Evolutionary conservation across 169 alveolate species (phyloP).

Genomic region (Hepatocystis sp.): DNA sequence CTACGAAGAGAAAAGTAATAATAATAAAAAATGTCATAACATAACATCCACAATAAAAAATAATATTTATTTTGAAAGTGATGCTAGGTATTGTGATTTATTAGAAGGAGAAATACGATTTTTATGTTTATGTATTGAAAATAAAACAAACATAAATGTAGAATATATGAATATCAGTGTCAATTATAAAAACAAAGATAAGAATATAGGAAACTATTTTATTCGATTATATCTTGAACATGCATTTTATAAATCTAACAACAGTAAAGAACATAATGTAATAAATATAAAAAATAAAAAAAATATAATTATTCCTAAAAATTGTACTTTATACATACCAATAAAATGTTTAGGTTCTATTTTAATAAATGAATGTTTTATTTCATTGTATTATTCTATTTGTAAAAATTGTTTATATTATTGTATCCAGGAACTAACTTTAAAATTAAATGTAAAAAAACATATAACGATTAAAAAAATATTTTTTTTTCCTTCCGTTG

Average conservation of each 20-base stretch:
- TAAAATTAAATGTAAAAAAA: slow-evolving; percentile 28
- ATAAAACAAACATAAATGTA: slow-evolving; percentile 33
- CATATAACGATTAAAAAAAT: slow-evolving; percentile 26
- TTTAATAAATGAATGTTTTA: slow-evolving; percentile 40
- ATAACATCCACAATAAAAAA: neutral
- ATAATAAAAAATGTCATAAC: neutral
- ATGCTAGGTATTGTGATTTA: slow-evolving; percentile 54
- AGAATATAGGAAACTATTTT: slow-evolving; percentile 15
- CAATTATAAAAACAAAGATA: slow-evolving; percentile 11
- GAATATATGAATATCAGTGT: slow-evolving; percentile 37
- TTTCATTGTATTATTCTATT: slow-evolving; percentile 27
- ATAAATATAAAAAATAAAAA: slow-evolving; percentile 1
- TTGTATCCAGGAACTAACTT: slow-evolving; percentile 16
- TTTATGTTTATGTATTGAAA: slow-evolving; percentile 43
- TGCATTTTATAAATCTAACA: slow-evolving; percentile 32
- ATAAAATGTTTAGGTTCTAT: slow-evolving; percentile 54
- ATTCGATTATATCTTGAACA: slow-evolving; percentile 41
- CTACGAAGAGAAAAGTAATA: neutral
- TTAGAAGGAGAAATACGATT: slow-evolving; percentile 74
- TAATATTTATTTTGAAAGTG: slow-evolving; percentile 26
- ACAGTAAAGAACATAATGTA: neutral
- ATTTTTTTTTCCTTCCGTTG: slow-evolving; percentile 48
- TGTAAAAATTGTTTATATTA: slow-evolving; percentile 17
- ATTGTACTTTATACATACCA: slow-evolving; percentile 41
- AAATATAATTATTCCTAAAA: slow-evolving; percentile 12